These are phyloP conservation scores for Lichtheimia hyalospora DNA, from an alignment of 371 early-diverging fungal species.

Conservation along the genomic window DNA sequence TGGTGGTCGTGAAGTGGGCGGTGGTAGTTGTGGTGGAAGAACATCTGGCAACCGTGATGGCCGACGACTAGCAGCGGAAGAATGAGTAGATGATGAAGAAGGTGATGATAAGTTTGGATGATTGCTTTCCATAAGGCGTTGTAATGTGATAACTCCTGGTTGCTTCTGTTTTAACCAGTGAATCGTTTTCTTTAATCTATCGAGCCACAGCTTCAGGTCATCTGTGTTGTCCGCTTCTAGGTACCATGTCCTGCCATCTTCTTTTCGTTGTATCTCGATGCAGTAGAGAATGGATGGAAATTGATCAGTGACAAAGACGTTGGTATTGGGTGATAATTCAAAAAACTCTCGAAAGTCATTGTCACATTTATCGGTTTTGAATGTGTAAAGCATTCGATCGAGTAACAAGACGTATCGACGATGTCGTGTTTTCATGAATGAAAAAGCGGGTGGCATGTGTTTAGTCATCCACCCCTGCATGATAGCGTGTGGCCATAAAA, in stretches of 20 bases:
- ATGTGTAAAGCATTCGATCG: constrained; percentile 35
- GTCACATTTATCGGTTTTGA: constrained; percentile 29
- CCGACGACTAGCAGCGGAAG: neutral
- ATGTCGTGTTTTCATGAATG: constrained; percentile 30
- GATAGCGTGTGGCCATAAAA: constrained; percentile 26
- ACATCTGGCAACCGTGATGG: constrained; percentile 11
- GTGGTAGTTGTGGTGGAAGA: constrained; percentile 9
- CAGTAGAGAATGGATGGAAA: constrained; percentile 27
- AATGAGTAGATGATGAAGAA: neutral
- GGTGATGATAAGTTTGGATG: neutral
- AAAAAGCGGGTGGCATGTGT: constrained; percentile 32
- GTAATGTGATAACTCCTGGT: constrained; percentile 1
- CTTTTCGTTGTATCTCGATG: constrained; percentile 31
- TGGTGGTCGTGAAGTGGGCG: constrained; percentile 3
- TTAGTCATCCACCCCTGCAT: constrained; percentile 35
- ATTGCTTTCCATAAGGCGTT: neutral
- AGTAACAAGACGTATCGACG: constrained; percentile 31
- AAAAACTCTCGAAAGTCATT: constrained; percentile 31
- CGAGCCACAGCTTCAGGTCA: constrained; percentile 35
- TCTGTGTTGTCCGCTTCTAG: constrained; percentile 33
- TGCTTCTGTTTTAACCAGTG: constrained; percentile 5
- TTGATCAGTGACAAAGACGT: constrained; percentile 41
- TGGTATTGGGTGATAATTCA: constrained; percentile 27
- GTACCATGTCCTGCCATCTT: constrained; percentile 25
- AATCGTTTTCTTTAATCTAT: constrained; percentile 25